Evolutionary conservation across 2,329 filamentous ascomycete species (phyloP).

Genomic region (Diaporthe sp.): DNA sequence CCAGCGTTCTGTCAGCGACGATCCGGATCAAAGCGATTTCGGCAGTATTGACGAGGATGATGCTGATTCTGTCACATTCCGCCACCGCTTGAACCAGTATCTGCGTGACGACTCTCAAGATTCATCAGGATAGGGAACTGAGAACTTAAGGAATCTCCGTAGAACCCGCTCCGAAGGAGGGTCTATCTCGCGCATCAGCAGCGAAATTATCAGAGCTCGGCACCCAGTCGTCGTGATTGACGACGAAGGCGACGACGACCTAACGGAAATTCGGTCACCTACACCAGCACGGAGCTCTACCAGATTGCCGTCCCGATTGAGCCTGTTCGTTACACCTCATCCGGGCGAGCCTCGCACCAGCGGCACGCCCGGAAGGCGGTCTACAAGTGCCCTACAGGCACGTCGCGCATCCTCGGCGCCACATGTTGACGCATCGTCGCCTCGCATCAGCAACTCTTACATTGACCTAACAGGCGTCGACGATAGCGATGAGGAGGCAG

Average conservation of each 20-base stretch:
- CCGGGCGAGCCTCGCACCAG: not conserved
- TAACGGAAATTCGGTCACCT: not conserved
- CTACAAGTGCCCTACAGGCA: not conserved
- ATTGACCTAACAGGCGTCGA: not conserved
- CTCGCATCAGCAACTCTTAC: not conserved
- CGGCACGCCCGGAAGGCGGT: not conserved
- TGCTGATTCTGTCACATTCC: not conserved
- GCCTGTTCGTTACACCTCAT: not conserved
- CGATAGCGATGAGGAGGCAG: not conserved
- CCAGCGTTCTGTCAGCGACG: not conserved
- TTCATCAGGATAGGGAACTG: not conserved
- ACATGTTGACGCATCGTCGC: not conserved
- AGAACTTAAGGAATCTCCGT: no score
- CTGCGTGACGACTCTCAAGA: not conserved
- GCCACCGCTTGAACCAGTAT: not conserved
- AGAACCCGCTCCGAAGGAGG: not conserved
- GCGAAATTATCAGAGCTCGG: not conserved
- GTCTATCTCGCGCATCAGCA: not conserved
- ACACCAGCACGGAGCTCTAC: not conserved
- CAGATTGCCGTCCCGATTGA: not conserved
- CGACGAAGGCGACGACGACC: not conserved
- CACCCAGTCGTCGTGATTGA: not conserved
- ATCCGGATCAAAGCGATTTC: not conserved
- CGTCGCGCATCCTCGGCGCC: not conserved
- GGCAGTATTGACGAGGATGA: not conserved